Conservation (phyloP, 495 filamentous ascomycete genomes). For the Aspergillus haitiensis region DNA sequence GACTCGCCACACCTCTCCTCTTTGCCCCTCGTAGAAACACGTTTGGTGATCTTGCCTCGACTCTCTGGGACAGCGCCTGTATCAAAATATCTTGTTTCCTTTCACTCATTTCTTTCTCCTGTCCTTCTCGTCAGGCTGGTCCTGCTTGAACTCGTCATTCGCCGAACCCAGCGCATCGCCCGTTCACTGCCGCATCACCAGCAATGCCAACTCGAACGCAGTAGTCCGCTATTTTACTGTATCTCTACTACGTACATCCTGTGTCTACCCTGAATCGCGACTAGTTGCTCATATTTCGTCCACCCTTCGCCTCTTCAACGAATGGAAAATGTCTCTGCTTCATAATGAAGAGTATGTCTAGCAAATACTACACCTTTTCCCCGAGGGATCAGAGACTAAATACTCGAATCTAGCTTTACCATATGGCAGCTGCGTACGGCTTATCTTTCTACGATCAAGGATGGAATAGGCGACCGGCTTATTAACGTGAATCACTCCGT, state of each 20-base stretch:
- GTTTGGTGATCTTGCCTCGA: background rate
- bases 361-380: slow-evolving; percentile 1
- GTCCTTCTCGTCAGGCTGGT: slow-evolving; percentile 37
- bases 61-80: slow-evolving; percentile 7
- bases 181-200: slow-evolving; percentile 13
- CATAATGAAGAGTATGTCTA: slow-evolving; percentile 89
- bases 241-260: background rate
- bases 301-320: slow-evolving; percentile 3
- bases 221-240: slow-evolving; percentile 12
- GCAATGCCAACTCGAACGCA: slow-evolving; percentile 21
- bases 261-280: slow-evolving; percentile 11
- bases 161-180: slow-evolving; percentile 14
- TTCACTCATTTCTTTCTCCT: slow-evolving; percentile 16
- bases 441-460: slow-evolving; percentile 86
- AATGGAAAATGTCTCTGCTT: slow-evolving; percentile 76
- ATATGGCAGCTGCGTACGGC: slow-evolving; percentile 90
- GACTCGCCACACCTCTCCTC: slow-evolving; percentile 2
- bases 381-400: slow-evolving; percentile 22
- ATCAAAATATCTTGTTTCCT: slow-evolving; percentile 17
- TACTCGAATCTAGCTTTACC: slow-evolving; percentile 63
- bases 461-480: slow-evolving; percentile 92
- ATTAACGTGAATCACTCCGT: slow-evolving; percentile 89
- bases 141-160: slow-evolving; percentile 29
- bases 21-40: slow-evolving; percentile 3
- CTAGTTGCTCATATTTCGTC: background rate